Base-by-base conservation (phyloP, 1,284 basidiomycete genomes). In the Coniferiporia weirii region DNA sequence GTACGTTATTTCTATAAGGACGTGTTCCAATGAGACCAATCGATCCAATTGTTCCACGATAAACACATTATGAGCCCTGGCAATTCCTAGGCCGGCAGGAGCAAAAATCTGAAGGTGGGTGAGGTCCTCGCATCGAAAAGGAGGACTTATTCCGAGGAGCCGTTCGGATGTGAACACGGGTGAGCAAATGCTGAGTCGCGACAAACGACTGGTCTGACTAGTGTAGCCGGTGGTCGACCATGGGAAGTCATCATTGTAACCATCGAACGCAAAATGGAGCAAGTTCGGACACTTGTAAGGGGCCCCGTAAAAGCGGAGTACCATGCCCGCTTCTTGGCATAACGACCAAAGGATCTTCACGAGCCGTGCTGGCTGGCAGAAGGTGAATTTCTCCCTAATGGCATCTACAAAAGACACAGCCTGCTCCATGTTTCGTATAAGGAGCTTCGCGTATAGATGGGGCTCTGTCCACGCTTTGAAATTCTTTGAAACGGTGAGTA, bases 101-200 rank as follows among this genome's bases (percentile, higher is more conserved):
- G 40, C 57, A 27, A 59, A 47, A n/a, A 59, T 22, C 15, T 59
- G 57, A 35, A 59, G 57, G 36, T 59, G 57, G 20, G 57, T 59
- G 45, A 59, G 52, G 20, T 35, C 27, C 17, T 59, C 45, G 34
- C 32, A 59, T 59, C 19, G 27, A 36, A 52, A 32, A 13, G 38
- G 46, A 12, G 57, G 57, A 32, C 32, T 15, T 2, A 15, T 34
- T 13, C n/a, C 15, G 35, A 22, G 44, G 40, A 35, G 27, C 13
- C 12, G 9, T 19, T 50, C 38, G 22, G 50, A 47, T 10, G 45
- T 19, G 15, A 50, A 19, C 5, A 36, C 38, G 15, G 57, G 46
- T 7, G 46, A 53, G 20, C 47, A 54, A n/a, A 49, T 54, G 10
- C 52, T 59, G 19, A 59, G 46, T 19, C 52, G 51, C 35, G 45